Evolutionary conservation across 1,139 yeast genomes (phyloP).

Genomic region (Pichia sp.): DNA sequence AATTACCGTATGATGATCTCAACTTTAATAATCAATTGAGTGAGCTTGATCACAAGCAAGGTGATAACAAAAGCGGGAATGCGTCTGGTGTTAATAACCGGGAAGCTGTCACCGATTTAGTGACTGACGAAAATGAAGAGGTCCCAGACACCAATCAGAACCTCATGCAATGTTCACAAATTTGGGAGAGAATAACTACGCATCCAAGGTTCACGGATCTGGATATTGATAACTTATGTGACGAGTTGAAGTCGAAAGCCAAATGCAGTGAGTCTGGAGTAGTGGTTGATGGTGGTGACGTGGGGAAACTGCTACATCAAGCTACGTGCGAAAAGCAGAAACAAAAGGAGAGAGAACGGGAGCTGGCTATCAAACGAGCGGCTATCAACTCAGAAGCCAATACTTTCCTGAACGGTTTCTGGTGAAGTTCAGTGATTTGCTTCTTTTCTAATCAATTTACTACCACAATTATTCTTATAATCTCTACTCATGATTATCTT

Average conservation of each 20-base stretch:
- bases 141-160: slow-evolving; percentile 52
- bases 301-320: slow-evolving; percentile 37
- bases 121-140: slow-evolving; percentile 34
- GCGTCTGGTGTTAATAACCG: neutral
- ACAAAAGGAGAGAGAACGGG: slow-evolving; percentile 1
- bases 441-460: no score
- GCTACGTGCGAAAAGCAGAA: slow-evolving; percentile 11
- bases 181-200: slow-evolving; percentile 92
- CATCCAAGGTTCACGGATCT: slow-evolving; percentile 92
- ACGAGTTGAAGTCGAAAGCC: slow-evolving; percentile 86
- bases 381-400: neutral
- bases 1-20: slow-evolving; percentile 9
- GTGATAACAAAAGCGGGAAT: neutral
- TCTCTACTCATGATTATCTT: neutral
- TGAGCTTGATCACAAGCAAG: neutral
- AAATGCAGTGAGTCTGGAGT: slow-evolving; percentile 92
- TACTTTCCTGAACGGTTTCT: slow-evolving; percentile 7
- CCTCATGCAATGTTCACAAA: slow-evolving; percentile 74
- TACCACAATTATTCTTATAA: neutral
- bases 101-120: slow-evolving; percentile 27
- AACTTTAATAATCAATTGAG: neutral
- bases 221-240: slow-evolving; percentile 90
- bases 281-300: slow-evolving; percentile 75
- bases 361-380: slow-evolving; percentile 2
- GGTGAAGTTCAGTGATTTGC: neutral